Conservation (phyloP, 129 eudicot genomes). For the Arctium lappa region DNA sequence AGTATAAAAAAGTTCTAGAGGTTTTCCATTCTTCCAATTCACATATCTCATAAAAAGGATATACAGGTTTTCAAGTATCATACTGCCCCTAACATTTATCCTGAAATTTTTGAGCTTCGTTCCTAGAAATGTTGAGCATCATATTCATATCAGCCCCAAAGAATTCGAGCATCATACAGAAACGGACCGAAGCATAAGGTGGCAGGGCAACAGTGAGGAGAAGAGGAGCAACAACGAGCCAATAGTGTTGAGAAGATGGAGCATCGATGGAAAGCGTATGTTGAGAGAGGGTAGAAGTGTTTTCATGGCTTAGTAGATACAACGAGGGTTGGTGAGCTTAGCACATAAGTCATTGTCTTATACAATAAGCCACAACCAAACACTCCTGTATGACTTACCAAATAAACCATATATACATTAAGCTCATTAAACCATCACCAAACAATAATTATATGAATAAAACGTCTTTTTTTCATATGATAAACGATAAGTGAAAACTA, state of each 20-base stretch:
- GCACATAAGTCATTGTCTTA: not conserved
- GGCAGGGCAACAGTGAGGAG: not conserved
- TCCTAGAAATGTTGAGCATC: not conserved
- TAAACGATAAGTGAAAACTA: too few relatives aligned
- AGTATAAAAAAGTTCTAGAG: too few relatives aligned
- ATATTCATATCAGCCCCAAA: not conserved
- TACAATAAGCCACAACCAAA: not conserved
- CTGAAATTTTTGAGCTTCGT: not conserved
- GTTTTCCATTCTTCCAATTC: not conserved
- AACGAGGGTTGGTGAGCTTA: not conserved
- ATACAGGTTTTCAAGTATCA: not conserved
- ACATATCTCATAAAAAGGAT: not conserved
- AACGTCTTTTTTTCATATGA: too few relatives aligned
- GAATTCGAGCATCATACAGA: not conserved
- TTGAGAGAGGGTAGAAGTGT: too few relatives aligned
- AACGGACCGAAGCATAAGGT: too few relatives aligned
- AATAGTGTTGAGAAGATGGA: not conserved
- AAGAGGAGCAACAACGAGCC: not conserved
- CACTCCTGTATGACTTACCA: not conserved
- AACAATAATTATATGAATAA: too few relatives aligned
- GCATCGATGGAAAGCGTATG: not conserved
- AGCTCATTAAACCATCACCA: too few relatives aligned
- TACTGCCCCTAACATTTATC: not conserved
- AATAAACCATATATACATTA: too few relatives aligned
- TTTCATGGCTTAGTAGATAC: not conserved